Conservation (phyloP, 2,329 filamentous ascomycete species). For the Rutstroemia sp. region DNA sequence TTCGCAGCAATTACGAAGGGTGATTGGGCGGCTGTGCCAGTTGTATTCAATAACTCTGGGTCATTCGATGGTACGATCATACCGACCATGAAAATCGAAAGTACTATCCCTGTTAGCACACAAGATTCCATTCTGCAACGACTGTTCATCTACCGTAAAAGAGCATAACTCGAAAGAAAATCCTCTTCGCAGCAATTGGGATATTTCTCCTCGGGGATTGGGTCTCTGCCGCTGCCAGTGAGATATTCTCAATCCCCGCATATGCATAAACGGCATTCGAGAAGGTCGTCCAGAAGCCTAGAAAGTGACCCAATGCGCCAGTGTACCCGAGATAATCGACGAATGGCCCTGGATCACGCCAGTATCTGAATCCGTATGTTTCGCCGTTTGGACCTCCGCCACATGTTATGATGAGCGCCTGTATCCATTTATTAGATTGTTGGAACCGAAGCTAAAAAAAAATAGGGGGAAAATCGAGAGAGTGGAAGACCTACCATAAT, state of each 20-base stretch:
- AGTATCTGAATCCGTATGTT: conserved; percentile 48
- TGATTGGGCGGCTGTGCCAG: conserved; percentile 40
- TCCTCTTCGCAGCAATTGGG: conserved; percentile 41
- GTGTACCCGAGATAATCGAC: conserved; percentile 52
- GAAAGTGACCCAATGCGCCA: conserved; percentile 52
- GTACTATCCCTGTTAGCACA: conserved; percentile 26
- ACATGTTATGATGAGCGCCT: conserved; percentile 34
- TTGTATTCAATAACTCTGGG: conserved; percentile 36
- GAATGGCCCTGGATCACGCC: conserved; percentile 52
- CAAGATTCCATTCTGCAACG: rapidly evolving
- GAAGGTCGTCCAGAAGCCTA: conserved; percentile 39
- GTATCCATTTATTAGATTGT: background rate
- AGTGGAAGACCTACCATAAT: conserved; percentile 34
- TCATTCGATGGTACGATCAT: conserved; percentile 51
- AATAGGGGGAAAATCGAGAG: no score
- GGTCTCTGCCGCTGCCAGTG: conserved; percentile 48
- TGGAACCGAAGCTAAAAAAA: no score
- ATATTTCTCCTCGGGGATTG: conserved; percentile 44
- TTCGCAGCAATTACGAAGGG: conserved; percentile 68
- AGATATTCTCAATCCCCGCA: conserved; percentile 44
- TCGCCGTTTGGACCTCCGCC: conserved; percentile 52
- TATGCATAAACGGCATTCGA: conserved; percentile 40
- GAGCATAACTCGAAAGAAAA: conserved; percentile 47
- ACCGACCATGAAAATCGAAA: conserved; percentile 39
- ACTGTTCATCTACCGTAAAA: conserved; percentile 38